Evolutionary conservation across 768 basidiomycete genomes (phyloP), one percentile per base, ranked within the genome.

Genomic region (Crepidotus variabilis): DNA sequence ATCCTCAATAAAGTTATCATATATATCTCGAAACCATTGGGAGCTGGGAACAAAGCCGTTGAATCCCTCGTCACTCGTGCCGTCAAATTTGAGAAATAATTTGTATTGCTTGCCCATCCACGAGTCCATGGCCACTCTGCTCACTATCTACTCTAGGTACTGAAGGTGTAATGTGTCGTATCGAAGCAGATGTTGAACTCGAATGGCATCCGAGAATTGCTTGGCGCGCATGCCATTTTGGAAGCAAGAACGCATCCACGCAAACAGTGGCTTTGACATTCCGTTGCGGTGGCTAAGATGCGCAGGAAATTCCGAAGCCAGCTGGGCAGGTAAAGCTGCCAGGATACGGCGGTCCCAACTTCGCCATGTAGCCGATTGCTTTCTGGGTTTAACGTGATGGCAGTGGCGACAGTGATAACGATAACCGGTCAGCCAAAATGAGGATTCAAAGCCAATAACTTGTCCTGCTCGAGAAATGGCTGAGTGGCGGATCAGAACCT

Each of bases 281-380:
- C 51, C 67, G 51, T 63, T 68, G 2, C 62, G 60, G 59, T 62
- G 60, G 10, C 51, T 67, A 4, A 68, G 55, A 22, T 33, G 35
- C 3, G 63, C 69, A 2, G 67, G 69, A 54, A 71, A 71, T 32
- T 69, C 64, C 6, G 59, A 43, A 14, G 62, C 60, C 18, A 72
- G 53, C 0, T 50, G 18, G 2, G 23, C 22, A 7, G 67, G 70
- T 9, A 71, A 57, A 2, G 53, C 20, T 2, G 22, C 28, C 10
- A 71, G 52, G 18, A 72, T 63, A 0, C 61, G 58, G 0, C 45
- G 33, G 20, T 68, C 65, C 68, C 68, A 71, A 47, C 67, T 69
- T 23, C 59, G 61, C 45, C 66, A 71, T 0, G 61, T 70, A 6
- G 62, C 52, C 16, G 58, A 56, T 2, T 47, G 2, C 23, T 46